Conservation (phyloP, 495 filamentous ascomycete genomes). For the Talaromyces stipitatus region DNA sequence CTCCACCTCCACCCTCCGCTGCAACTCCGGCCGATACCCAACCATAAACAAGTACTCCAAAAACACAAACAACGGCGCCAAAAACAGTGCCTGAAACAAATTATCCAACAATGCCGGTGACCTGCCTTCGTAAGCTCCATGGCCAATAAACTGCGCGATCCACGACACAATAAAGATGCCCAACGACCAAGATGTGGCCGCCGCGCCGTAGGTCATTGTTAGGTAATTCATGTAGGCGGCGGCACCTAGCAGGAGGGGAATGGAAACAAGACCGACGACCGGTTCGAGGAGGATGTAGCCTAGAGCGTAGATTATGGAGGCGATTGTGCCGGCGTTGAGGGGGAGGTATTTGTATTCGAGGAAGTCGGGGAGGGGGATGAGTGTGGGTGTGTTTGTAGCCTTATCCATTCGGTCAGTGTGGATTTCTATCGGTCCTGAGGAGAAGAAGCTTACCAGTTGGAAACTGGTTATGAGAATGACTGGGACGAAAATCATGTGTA, state of each 20-base stretch:
- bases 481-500: slow-evolving; percentile 88
- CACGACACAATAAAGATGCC: slow-evolving; percentile 66
- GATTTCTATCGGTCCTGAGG: slow-evolving; percentile 6
- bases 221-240: slow-evolving; percentile 72
- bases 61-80: slow-evolving; percentile 99
- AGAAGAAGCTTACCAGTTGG: slow-evolving; percentile 54
- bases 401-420: slow-evolving; percentile 21
- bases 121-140: slow-evolving; percentile 81
- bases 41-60: slow-evolving; percentile 87
- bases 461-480: slow-evolving; percentile 72
- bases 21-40: slow-evolving; percentile 84
- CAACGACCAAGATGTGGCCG: slow-evolving; percentile 63
- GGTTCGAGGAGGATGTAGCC: slow-evolving; percentile 93
- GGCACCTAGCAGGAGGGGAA: slow-evolving; percentile 62
- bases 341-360: slow-evolving; percentile 69
- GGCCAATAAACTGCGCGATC: slow-evolving; percentile 85
- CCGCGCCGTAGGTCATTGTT: slow-evolving; percentile 52
- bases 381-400: slow-evolving; percentile 67
- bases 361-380: slow-evolving; percentile 63
- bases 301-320: slow-evolving; percentile 59
- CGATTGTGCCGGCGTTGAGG: slow-evolving; percentile 71
- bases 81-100: slow-evolving; percentile 77
- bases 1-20: slow-evolving; percentile 65
- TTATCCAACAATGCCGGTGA: slow-evolving; percentile 89
- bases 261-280: slow-evolving; percentile 69